Conservation (phyloP, 768 basidiomycete genomes). For the Boletus speciosus region DNA sequence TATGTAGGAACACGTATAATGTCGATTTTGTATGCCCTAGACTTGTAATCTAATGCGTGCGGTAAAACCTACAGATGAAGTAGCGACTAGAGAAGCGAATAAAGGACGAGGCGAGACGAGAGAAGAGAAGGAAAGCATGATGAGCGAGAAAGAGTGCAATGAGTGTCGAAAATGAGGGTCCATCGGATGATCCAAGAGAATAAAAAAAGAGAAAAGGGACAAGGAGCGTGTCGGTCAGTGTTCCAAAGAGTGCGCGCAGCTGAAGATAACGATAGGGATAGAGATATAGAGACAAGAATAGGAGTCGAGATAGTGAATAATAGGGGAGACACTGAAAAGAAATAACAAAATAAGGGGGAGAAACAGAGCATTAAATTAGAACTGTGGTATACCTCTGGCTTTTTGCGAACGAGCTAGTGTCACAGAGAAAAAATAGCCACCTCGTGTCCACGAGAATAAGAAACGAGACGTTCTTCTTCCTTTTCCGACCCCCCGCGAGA, state of each 20-base stretch:
- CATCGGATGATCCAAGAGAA: not conserved
- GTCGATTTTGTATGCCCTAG: conserved; percentile 4
- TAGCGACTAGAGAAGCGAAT: not conserved
- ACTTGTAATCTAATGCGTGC: conserved; percentile 8
- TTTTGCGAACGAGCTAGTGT: conserved; percentile 11
- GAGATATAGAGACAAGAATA: not conserved
- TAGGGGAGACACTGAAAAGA: not conserved
- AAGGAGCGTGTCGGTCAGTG: conserved; percentile 12
- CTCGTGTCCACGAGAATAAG: conserved; percentile 5
- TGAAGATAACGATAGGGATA: conserved; percentile 6
- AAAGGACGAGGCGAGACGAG: not conserved
- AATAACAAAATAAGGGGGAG: not conserved
- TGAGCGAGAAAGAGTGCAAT: not conserved
- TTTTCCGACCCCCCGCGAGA: conserved; percentile 3
- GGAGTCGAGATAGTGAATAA: not conserved
- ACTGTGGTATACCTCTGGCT: conserved; percentile 16
- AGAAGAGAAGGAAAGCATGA: not conserved
- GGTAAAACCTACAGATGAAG: conserved; percentile 10
- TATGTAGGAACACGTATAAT: conserved; percentile 9
- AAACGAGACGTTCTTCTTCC: not conserved
- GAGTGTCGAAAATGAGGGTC: conserved; percentile 7
- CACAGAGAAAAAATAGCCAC: conserved; percentile 1
- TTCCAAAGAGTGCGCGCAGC: not conserved
- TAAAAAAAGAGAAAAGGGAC: not conserved
- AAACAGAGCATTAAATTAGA: conserved; percentile 10